Conservation (phyloP, 2,329 filamentous ascomycete genomes). For the Cytospora schulzeri region DNA sequence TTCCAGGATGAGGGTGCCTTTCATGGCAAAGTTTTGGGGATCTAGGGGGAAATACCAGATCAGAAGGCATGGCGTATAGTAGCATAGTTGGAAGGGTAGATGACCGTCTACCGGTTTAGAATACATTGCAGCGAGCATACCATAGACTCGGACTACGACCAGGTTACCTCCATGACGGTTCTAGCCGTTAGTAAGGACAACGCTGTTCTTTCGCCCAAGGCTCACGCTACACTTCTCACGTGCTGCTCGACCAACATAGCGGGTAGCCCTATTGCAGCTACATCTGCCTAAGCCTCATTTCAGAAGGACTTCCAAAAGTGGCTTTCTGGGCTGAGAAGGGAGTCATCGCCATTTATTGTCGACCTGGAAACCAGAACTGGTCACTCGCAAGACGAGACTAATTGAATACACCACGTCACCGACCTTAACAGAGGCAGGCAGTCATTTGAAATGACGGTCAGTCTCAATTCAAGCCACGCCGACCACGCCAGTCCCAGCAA, state of each 20-base stretch:
- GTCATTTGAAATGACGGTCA: neutral
- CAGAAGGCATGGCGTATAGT: slow-evolving; percentile 9
- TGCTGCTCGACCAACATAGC: neutral
- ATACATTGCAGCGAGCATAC: slow-evolving; percentile 4
- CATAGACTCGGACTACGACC: neutral
- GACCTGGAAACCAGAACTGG: neutral
- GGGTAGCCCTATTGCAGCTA: neutral
- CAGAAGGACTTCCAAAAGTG: neutral
- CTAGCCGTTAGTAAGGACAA: no score
- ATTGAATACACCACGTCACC: neutral
- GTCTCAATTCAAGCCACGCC: neutral
- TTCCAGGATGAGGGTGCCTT: neutral
- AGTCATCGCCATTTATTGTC: neutral
- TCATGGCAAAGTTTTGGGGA: neutral
- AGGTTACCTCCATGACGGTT: neutral
- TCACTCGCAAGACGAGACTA: neutral
- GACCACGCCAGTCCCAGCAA: neutral
- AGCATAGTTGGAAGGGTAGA: slow-evolving; percentile 15
- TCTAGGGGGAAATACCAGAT: neutral
- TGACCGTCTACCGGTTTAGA: neutral
- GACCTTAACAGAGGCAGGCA: neutral
- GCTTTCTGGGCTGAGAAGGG: neutral
- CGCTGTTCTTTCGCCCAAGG: neutral
- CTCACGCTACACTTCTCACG: neutral
- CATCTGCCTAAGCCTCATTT: neutral